Conservation (phyloP, 1,284 basidiomycete genomes). For the Ustilago xerochloae region DNA sequence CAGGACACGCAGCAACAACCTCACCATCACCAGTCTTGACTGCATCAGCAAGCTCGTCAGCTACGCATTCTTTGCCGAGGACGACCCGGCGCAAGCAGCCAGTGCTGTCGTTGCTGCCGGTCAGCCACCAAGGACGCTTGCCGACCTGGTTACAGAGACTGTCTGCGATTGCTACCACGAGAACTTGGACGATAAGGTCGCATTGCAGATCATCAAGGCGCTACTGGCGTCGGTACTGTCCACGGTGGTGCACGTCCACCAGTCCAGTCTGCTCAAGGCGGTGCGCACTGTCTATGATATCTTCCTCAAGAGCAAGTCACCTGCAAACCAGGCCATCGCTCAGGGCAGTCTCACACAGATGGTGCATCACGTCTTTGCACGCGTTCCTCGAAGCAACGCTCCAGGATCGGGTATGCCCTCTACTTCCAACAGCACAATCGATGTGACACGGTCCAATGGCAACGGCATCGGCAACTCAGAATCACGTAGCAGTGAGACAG, state of each 20-base stretch:
- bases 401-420: constrained; percentile 13
- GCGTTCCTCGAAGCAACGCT: constrained; percentile 49
- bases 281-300: constrained; percentile 68
- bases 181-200: constrained; percentile 61
- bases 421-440: constrained; percentile 25
- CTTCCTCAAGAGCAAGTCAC: constrained; percentile 63
- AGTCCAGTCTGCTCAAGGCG: constrained; percentile 69
- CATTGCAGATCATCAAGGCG: constrained; percentile 68
- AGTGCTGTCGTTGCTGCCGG: constrained; percentile 27
- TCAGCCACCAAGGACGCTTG: constrained; percentile 51
- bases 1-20: constrained; percentile 56
- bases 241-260: constrained; percentile 63
- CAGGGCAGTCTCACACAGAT: constrained; percentile 67
- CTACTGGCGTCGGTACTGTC: constrained; percentile 65
- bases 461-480: constrained; percentile 8
- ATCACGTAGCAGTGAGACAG: no score
- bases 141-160: constrained; percentile 65
- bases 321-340: constrained; percentile 65
- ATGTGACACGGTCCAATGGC: constrained; percentile 23
- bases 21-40: constrained; percentile 63
- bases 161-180: constrained; percentile 66
- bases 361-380: constrained; percentile 65
- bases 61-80: constrained; percentile 67
- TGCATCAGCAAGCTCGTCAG: constrained; percentile 67
- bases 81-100: constrained; percentile 38